Percentiles rank a stretch among this genome's conserved stretches.
These are phyloP conservation scores for Neckera pumila DNA, from an alignment of 225 moss, liverwort and hornwort genomes.

Conservation along the genomic window DNA sequence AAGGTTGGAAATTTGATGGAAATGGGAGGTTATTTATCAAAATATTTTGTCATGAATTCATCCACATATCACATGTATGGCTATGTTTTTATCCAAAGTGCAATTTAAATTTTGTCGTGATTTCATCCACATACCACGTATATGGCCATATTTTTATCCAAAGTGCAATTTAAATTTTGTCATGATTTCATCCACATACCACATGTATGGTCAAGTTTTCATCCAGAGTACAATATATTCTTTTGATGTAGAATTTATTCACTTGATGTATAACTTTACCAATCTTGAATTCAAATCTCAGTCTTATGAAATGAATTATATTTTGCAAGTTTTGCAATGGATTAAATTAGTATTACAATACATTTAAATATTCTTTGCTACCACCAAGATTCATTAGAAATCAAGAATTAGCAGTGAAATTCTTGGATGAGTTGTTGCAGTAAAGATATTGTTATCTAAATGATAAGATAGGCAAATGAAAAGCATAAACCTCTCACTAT, in stretches of 20 bases:
- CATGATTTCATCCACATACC: no score
- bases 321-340: no score
- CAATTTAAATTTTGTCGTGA: no score
- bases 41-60: background rate
- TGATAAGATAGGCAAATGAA: background rate
- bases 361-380: background rate
- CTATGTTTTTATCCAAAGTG: background rate
- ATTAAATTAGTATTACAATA: background rate
- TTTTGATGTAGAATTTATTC: no score
- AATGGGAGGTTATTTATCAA: background rate
- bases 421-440: background rate
- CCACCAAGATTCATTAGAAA: background rate
- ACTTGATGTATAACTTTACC: fast-evolving
- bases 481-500: background rate
- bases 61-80: no score
- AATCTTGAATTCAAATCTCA: background rate
- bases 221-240: no score
- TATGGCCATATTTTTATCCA: background rate
- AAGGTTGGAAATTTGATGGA: background rate
- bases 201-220: no score
- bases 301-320: fast-evolving
- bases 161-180: no score
- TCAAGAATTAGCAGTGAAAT: background rate
- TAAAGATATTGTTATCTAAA: background rate
- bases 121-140: no score